phyloP scores from a whole-genome alignment of 768 basidiomycete species.

The Amanita inopinata region DNA sequence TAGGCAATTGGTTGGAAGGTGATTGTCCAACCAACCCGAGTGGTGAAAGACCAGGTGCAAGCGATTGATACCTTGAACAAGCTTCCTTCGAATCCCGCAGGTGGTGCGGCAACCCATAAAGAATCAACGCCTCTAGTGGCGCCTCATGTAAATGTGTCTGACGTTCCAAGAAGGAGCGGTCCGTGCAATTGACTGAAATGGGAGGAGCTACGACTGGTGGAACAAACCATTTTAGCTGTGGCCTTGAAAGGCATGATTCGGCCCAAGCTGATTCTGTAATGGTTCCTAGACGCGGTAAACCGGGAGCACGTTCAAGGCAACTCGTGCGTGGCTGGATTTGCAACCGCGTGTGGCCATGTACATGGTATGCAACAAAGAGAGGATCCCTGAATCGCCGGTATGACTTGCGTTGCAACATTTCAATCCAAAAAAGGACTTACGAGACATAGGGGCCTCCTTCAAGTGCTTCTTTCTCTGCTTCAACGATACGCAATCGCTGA shows the following conservation, averaged over 20 bases:
- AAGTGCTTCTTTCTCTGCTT: slow-evolving; percentile 29
- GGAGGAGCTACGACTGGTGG: slow-evolving; percentile 83
- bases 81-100: slow-evolving; percentile 49
- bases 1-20: slow-evolving; percentile 63
- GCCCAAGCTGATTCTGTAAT: slow-evolving; percentile 58
- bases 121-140: slow-evolving; percentile 60
- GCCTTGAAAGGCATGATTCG: slow-evolving; percentile 73
- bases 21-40: slow-evolving; percentile 62
- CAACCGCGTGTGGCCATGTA: background rate
- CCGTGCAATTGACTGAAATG: slow-evolving; percentile 59
- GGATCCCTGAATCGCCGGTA: slow-evolving; percentile 33
- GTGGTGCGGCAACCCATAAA: slow-evolving; percentile 77
- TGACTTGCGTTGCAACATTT: background rate
- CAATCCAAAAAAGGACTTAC: slow-evolving; percentile 21
- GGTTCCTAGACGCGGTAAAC: slow-evolving; percentile 44
- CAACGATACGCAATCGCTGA: slow-evolving; percentile 38
- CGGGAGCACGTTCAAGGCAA: slow-evolving; percentile 25
- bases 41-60: slow-evolving; percentile 53
- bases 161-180: slow-evolving; percentile 71
- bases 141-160: slow-evolving; percentile 53
- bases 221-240: slow-evolving; percentile 74
- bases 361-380: slow-evolving; percentile 33
- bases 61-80: slow-evolving; percentile 32
- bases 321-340: background rate
- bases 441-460: slow-evolving; percentile 34